Conservation (phyloP, 805 yeast species). For the Ogataea pignaliae region DNA sequence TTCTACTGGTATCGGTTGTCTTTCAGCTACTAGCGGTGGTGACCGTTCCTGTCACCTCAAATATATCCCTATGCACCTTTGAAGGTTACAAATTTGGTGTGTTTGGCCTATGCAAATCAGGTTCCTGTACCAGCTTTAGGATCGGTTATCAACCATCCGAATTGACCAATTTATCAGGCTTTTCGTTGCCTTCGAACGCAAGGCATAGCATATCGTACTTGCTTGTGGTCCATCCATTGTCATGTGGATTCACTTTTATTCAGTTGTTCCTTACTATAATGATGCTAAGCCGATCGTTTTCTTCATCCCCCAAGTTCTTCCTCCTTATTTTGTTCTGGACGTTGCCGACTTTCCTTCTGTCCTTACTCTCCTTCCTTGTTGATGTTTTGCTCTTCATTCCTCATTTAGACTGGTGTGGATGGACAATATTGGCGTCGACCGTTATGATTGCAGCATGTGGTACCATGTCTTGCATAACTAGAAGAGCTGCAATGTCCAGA, state of each 20-base stretch:
- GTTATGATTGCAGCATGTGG: constrained; percentile 60
- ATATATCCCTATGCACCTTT: constrained; percentile 46
- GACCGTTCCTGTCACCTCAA: constrained; percentile 53
- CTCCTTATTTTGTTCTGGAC: constrained; percentile 54
- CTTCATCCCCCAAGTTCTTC: constrained; percentile 37
- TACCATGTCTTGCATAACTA: constrained; percentile 63
- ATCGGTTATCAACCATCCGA: constrained; percentile 40
- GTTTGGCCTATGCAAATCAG: constrained; percentile 55
- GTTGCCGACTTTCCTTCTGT: constrained; percentile 62
- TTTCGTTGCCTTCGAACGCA: constrained; percentile 55
- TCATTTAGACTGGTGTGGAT: constrained; percentile 75
- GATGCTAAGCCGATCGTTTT: constrained; percentile 33
- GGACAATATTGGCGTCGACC: constrained; percentile 73
- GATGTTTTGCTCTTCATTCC: constrained; percentile 79
- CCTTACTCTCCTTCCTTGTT: constrained; percentile 71
- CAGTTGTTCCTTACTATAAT: constrained; percentile 37
- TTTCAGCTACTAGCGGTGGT: constrained; percentile 57
- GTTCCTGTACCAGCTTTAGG: constrained; percentile 35
- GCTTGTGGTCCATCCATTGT: constrained; percentile 63
- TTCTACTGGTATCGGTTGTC: constrained; percentile 47
- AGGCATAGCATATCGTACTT: constrained; percentile 55
- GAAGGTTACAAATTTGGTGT: constrained; percentile 58
- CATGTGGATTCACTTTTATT: constrained; percentile 50
- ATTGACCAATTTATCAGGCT: constrained; percentile 32
- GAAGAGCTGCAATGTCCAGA: constrained; percentile 59